Base-by-base conservation (phyloP, 441 rosid species). In the Gossypium gossypioides region DNA sequence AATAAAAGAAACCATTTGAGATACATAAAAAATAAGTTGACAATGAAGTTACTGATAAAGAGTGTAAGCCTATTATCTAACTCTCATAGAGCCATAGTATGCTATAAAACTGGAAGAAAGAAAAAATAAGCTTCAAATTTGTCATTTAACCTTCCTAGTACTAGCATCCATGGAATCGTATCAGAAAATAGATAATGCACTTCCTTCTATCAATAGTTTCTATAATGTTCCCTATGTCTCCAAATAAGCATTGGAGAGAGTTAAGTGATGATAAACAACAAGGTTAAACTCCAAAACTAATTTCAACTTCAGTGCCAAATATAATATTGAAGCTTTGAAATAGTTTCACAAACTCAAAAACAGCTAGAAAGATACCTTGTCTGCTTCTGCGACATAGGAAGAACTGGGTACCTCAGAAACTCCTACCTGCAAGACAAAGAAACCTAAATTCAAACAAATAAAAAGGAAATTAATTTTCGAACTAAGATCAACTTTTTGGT, bases 371-470 rank as follows among this genome's bases (percentile, higher is more conserved):
- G 46, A 32, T 80, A 87, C 90, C 87, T 83, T 80, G 50, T 88
- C 96, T 0, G 81, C 81, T 61, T 86, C 91, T 3, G 80, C 81
- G 74, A 87, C 55, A 0, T 77, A 74, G 0, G 86, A 80, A 75
- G 86, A 76, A 76, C 85, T 75, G 65, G 75, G 81, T 15, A 74
- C 72, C 80, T 83, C 88, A 66, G 86, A 76, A 74, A 56, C 76
- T 72, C 77, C 82, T 78, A 75, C 70, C 84, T 84, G 64, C 25
- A 75, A 15, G 60, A 58, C 59, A 12, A 50, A 76, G 69, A 67
- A 59, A 63, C 16, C 56, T 69, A 71, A 51, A 16, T 37, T 37
- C 4, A 50, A 60, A 64, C 1, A 42, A 71, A 27, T 60, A 62
- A 19, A 32, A 0, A 18, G 52, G 46, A 29, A 44, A 16, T 7